Evolutionary conservation across 2,329 filamentous ascomycete species (phyloP).

Genomic region (Pseudogymnoascus pannorum): DNA sequence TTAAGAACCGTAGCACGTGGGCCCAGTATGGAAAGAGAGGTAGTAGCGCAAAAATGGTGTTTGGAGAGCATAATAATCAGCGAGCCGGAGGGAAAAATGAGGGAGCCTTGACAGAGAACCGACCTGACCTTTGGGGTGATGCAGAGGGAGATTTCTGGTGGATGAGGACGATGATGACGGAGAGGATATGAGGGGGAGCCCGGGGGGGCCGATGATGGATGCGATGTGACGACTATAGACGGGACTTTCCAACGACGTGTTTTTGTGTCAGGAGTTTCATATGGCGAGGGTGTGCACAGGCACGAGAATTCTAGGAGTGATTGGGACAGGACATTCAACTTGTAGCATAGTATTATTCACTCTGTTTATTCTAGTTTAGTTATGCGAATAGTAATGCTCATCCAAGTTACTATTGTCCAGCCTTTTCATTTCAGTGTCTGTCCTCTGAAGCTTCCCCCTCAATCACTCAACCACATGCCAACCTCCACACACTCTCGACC

Average conservation of each 20-base stretch:
- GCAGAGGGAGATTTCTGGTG: slow-evolving; percentile 55
- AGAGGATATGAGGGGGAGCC: slow-evolving; percentile 6
- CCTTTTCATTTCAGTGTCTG: not conserved
- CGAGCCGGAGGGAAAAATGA: slow-evolving; percentile 28
- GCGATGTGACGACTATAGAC: slow-evolving; percentile 4
- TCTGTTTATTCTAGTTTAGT: not conserved
- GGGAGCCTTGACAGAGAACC: slow-evolving; percentile 39
- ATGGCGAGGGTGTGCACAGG: not conserved
- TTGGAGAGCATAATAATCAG: slow-evolving; percentile 55
- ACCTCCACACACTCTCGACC: not conserved
- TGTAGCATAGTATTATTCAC: slow-evolving; percentile 2
- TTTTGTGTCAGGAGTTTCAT: slow-evolving; percentile 9
- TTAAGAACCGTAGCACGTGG: slow-evolving; percentile 19
- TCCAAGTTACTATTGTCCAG: not conserved
- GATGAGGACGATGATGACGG: slow-evolving; percentile 34
- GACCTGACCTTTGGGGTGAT: slow-evolving; percentile 37
- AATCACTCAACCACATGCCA: not conserved
- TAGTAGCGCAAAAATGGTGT: slow-evolving; percentile 39
- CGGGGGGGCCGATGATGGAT: slow-evolving; percentile 4
- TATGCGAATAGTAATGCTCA: slow-evolving; percentile 2
- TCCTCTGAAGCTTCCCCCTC: not conserved
- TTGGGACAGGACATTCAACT: slow-evolving; percentile 6
- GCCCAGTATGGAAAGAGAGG: slow-evolving; percentile 16
- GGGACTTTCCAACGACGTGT: not conserved
- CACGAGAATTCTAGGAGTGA: not conserved